phyloP scores from a whole-genome alignment of 2,329 filamentous ascomycete genomes.

The Capronia americana region DNA sequence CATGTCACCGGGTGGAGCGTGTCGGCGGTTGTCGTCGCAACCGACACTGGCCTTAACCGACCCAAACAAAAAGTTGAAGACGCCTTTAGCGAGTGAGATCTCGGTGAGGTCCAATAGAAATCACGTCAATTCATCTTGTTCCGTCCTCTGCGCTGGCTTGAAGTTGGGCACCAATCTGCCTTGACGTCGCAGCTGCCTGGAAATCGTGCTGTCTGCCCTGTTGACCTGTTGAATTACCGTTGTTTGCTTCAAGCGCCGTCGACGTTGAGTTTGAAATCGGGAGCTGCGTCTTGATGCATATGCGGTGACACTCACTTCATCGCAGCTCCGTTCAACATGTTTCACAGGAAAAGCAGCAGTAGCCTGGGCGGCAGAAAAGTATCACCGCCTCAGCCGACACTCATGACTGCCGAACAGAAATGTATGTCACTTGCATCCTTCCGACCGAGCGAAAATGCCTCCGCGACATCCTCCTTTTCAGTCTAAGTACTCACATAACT shows the following conservation, averaged over 20 bases:
- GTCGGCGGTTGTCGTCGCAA: slow-evolving; percentile 13
- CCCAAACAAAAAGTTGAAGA: slow-evolving; percentile 11
- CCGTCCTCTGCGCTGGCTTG: not conserved
- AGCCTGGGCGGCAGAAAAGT: slow-evolving; percentile 51
- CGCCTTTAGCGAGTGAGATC: not conserved
- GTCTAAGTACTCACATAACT: slow-evolving; percentile 37
- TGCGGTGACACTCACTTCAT: slow-evolving; percentile 20
- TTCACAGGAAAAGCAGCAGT: slow-evolving; percentile 45
- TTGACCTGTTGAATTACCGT: not conserved
- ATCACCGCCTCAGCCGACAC: slow-evolving; percentile 54
- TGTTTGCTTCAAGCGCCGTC: slow-evolving; percentile 2
- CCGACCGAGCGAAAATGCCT: slow-evolving; percentile 21
- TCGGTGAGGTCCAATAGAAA: slow-evolving; percentile 6
- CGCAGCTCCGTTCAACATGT: slow-evolving; percentile 41
- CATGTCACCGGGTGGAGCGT: not conserved
- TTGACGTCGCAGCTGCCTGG: not conserved
- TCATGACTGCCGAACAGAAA: slow-evolving; percentile 55
- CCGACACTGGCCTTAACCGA: not conserved
- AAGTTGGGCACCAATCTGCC: not conserved
- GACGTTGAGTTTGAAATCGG: slow-evolving; percentile 7
- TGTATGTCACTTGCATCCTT: slow-evolving; percentile 45
- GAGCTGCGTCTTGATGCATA: slow-evolving; percentile 18
- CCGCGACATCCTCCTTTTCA: slow-evolving; percentile 34
- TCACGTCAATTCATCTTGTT: not conserved
- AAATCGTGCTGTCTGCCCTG: slow-evolving; percentile 1